Evolutionary conservation across 192 early-diverging fungal genomes (phyloP).

Genomic region (Linnemannia zychae): DNA sequence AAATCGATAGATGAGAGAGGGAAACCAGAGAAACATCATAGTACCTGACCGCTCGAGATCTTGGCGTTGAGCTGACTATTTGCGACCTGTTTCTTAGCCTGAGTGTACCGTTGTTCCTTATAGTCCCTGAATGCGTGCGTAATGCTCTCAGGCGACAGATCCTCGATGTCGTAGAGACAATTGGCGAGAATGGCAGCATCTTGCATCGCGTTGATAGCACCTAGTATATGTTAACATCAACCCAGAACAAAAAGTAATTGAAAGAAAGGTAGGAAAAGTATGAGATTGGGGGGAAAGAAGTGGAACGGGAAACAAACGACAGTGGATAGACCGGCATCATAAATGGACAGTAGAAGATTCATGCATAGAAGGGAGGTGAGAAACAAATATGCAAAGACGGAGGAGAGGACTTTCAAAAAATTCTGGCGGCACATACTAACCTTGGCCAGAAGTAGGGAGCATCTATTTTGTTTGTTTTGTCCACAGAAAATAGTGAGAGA

Average conservation of each 20-base stretch:
- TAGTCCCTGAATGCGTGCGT: constrained; percentile 2
- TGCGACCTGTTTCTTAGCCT: neutral
- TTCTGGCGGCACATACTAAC: neutral
- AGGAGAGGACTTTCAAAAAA: neutral
- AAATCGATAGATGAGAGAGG: neutral
- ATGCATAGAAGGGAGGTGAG: too few relatives aligned
- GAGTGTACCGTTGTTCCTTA: neutral
- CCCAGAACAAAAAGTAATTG: neutral
- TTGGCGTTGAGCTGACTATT: neutral
- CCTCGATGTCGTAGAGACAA: constrained; percentile 19
- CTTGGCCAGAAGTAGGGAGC: neutral
- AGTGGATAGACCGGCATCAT: too few relatives aligned
- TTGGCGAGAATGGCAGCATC: constrained; percentile 23
- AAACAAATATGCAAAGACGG: neutral
- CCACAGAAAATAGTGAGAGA: neutral
- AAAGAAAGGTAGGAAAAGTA: neutral
- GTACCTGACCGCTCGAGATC: constrained; percentile 19
- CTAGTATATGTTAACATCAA: neutral
- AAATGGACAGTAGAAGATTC: too few relatives aligned
- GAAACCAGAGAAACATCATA: neutral
- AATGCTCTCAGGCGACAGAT: constrained; percentile 6
- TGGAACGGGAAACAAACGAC: too few relatives aligned
- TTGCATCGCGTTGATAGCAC: constrained; percentile 15
- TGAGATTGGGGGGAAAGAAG: neutral
- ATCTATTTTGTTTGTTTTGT: neutral